Percentiles rank a stretch among this genome's conserved stretches.
These are phyloP conservation scores for Pilatotrama ljubarskyi DNA, from an alignment of 768 basidiomycete genomes.

Conservation along the genomic window DNA sequence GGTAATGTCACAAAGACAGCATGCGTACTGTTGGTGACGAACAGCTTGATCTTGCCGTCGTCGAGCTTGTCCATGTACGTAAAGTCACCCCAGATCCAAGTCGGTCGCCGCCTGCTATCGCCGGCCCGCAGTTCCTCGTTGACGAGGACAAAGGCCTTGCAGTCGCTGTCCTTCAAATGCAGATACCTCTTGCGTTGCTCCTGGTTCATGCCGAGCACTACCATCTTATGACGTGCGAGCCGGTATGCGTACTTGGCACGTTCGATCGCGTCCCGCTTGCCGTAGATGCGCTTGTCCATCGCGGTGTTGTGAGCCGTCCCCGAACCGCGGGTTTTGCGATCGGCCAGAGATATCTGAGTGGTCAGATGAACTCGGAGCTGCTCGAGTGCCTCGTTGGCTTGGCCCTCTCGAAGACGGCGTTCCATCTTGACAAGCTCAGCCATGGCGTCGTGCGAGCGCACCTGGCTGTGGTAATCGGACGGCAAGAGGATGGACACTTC, in stretches of 20 bases:
- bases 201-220: neutral
- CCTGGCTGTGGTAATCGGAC: neutral
- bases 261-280: neutral
- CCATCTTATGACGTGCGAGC: neutral
- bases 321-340: neutral
- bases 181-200: too few species aligned
- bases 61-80: neutral
- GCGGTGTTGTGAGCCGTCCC: neutral
- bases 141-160: neutral
- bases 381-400: constrained; percentile 8
- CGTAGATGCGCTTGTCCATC: neutral
- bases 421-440: neutral
- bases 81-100: neutral
- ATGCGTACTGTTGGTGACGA: neutral
- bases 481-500: neutral
- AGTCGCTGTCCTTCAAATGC: too few species aligned
- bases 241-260: neutral
- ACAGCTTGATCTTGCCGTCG: neutral
- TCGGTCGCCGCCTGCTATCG: neutral
- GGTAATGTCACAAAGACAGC: too few species aligned
- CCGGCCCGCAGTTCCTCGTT: neutral
- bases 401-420: neutral
- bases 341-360: neutral
- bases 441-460: neutral
- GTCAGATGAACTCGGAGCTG: neutral